These are phyloP conservation scores for Chrysanthemum seticuspe DNA, from an alignment of 129 eudicot species.

Conservation along the genomic window DNA sequence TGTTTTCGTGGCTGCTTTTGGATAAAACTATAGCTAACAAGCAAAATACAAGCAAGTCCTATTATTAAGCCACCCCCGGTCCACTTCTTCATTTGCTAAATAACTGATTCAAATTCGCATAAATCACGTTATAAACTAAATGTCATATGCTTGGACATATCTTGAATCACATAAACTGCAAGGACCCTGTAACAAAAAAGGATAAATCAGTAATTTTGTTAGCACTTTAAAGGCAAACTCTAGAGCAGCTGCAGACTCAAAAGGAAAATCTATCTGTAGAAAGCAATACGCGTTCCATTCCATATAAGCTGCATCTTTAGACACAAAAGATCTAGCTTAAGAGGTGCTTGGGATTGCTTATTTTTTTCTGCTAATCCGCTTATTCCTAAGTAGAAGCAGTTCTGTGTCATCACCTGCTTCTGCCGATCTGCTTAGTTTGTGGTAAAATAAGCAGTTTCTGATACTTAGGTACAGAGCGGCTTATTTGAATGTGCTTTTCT, in stretches of 20 bases:
- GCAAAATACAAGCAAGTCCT: conserved; percentile 62
- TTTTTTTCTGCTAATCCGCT: not conserved
- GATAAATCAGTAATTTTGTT: not conserved
- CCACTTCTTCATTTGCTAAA: conserved; percentile 79
- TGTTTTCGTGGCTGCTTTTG: conserved; percentile 63
- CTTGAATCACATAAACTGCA: conserved; percentile 19
- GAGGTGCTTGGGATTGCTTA: not conserved
- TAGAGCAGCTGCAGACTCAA: too few relatives aligned
- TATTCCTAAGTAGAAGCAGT: too few relatives aligned
- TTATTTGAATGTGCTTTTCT: too few relatives aligned
- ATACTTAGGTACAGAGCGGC: too few relatives aligned
- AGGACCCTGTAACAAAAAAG: conserved; percentile 21
- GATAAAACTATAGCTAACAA: conserved; percentile 55
- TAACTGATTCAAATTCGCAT: conserved; percentile 5
- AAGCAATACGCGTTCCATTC: not conserved
- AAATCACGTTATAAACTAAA: conserved; percentile 24
- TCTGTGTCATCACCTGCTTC: too few relatives aligned
- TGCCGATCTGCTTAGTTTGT: too few relatives aligned
- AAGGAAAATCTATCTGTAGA: too few relatives aligned
- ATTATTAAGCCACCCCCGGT: conserved; percentile 70
- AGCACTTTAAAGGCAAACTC: not conserved
- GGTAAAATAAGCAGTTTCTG: too few relatives aligned
- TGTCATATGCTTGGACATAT: conserved; percentile 21
- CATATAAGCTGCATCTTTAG: conserved; percentile 13
- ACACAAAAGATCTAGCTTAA: not conserved